Conservation (phyloP, 1,284 basidiomycete genomes). For the Cryptococcus sp. region DNA sequence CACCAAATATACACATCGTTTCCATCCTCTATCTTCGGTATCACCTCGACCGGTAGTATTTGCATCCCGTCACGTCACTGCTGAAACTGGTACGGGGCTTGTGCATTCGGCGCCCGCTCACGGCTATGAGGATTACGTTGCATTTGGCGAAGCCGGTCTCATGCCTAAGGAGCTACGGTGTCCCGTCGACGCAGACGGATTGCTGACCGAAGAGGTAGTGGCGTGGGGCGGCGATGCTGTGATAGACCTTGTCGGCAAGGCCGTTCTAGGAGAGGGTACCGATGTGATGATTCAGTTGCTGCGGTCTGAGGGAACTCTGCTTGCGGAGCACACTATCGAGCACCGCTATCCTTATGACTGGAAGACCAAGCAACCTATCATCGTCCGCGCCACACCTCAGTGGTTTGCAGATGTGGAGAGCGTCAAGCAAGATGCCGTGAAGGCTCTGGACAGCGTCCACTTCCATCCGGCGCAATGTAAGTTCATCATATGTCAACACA, state of each 20-base stretch:
- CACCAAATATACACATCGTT: constrained; percentile 69
- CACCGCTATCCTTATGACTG: constrained; percentile 98
- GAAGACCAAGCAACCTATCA: constrained; percentile 91
- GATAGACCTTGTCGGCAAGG: constrained; percentile 61
- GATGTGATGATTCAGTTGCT: constrained; percentile 68
- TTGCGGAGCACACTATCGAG: constrained; percentile 70
- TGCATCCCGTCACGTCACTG: constrained; percentile 69
- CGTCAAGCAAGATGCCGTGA: constrained; percentile 75
- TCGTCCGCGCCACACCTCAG: constrained; percentile 92
- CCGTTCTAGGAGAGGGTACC: constrained; percentile 72
- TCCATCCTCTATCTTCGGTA: constrained; percentile 58
- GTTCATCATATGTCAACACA: constrained; percentile 35
- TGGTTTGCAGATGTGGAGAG: constrained; percentile 93
- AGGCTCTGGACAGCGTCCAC: constrained; percentile 69
- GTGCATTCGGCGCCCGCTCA: constrained; percentile 97
- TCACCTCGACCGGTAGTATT: constrained; percentile 58
- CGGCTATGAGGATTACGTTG: constrained; percentile 86
- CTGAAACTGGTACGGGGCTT: constrained; percentile 88
- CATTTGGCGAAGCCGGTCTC: constrained; percentile 58
- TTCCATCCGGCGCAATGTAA: constrained; percentile 78
- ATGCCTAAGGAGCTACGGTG: constrained; percentile 58
- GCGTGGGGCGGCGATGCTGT: constrained; percentile 58
- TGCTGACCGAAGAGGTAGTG: constrained; percentile 64
- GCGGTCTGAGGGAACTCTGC: constrained; percentile 60
- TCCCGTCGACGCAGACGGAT: constrained; percentile 80